Conservation (phyloP, 352 stramenopile genomes). For the Globisporangium apiculatum region DNA sequence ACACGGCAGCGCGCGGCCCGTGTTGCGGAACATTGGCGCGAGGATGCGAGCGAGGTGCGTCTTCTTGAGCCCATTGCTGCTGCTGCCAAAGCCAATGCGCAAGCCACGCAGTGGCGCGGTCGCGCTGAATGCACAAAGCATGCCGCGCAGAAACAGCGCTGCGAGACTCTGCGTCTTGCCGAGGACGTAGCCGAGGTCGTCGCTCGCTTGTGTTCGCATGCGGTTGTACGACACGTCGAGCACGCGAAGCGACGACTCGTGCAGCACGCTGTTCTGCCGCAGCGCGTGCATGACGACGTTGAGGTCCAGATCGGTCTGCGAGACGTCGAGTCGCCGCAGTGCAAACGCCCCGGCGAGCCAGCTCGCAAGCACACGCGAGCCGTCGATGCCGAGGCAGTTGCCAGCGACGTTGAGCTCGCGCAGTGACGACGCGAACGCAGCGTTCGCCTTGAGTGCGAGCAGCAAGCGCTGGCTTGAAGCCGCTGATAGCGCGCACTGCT, state of each 20-base stretch:
- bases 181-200: constrained; percentile 51
- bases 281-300: constrained; percentile 49
- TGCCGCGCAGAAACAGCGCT: constrained; percentile 53
- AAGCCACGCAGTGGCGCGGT: constrained; percentile 15
- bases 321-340: constrained; percentile 53
- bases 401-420: constrained; percentile 56
- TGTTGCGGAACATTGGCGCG: constrained; percentile 62
- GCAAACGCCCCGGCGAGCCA: constrained; percentile 57
- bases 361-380: constrained; percentile 29
- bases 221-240: constrained; percentile 71
- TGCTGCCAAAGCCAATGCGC: constrained; percentile 18
- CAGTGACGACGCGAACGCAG: constrained; percentile 36
- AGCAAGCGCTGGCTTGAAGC: constrained; percentile 29
- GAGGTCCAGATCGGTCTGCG: constrained; percentile 44
- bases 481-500: constrained; percentile 34
- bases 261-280: constrained; percentile 55
- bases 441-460: constrained; percentile 35
- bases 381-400: constrained; percentile 42
- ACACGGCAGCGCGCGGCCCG: constrained; percentile 25
- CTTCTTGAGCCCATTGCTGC: constrained; percentile 14
- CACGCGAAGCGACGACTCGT: constrained; percentile 47
- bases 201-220: constrained; percentile 41
- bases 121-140: constrained; percentile 28
- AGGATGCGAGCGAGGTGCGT: constrained; percentile 48
- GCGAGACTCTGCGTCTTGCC: constrained; percentile 55